Evolutionary conservation across 805 yeast genomes (phyloP), one percentile per base, ranked within the genome.

Genomic region (Yarrowia alimentaria): DNA sequence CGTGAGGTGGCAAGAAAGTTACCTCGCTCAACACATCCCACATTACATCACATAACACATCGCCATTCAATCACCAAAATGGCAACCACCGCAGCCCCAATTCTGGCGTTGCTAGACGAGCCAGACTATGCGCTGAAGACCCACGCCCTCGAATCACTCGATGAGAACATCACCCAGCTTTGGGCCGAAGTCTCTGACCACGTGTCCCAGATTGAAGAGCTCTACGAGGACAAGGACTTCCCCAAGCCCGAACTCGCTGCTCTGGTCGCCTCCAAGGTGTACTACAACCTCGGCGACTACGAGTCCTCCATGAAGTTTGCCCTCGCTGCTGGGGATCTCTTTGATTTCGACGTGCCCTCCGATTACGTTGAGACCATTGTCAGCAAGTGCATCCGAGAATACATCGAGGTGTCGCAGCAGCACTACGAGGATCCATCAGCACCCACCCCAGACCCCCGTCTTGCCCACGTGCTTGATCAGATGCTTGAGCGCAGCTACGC

Each of bases 111-210:
- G 56, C 75, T 93, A 63, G 80, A 80, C 55, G 99, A 93, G 70
- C 74, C 80, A 7, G 97, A 93, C 65, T 69, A 77, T 43, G 68
- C 76, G 48, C 78, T 93, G 58, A 90, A 88, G 66, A 74, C 83
- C 26, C 86, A 87, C 64, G 99, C 98, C 14, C 76, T 93, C 62
- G 72, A 82, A 52, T 81, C 95, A 14, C 78, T 93, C 58, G 85
- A 89, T 64, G 76, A 71, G 20, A 77, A 85, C 45, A 96, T 88
- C 47, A 95, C 89, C 69, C 90, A 87, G 67, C 75, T 88, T 54
- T 93, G 99, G 99, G 88, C 99, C 3, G 98, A 93, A 71, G 85
- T 93, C 53, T 95, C 99, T 53, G 93, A 93, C 69, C 81, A 78
- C 62, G 79, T 93, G 55, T 73, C 86, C 21, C 89, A 85, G 51